Base-by-base conservation (phyloP, 176 grass and related monocot genomes). In the Ensete glaucum region DNA sequence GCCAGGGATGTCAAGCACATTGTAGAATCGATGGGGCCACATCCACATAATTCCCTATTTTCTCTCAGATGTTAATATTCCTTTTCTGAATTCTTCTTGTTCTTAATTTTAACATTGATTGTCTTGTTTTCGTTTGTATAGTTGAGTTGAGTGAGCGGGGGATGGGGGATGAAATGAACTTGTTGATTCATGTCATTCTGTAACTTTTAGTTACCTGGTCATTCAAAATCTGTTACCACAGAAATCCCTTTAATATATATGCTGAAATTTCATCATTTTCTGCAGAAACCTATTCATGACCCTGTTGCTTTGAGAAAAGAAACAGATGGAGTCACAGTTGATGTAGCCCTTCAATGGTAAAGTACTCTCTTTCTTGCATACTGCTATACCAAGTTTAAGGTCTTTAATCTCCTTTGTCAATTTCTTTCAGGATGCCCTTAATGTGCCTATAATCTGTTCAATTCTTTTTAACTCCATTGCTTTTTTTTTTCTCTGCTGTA, bases 271-370 rank as follows among this genome's bases (percentile, higher is more conserved):
- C 67, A 48, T 81, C 76, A 48, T 16, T 75, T 51, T 79, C 48
- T 82, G 76, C 76, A 98, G 95, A 93, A 83, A 78, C 80, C 88
- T 6, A 84, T 98, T 63, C 95, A 98, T 77, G 85, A 98, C 75
- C 86, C 86, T 52, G 85, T 98, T 76, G 81, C 82, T 23, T 98
- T 91, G 77, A 87, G 76, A 81, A 89, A 87, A 78, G 84, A 82
- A 76, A 77, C 81, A 78, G 90, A 85, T 87, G 95, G 90, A 76
- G 80, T 93, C 73, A 87, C 68, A 16, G 88, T 98, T 49, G 90
- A 98, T 77, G 88, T 91, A 67, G 92, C 95, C 29, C 88, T 98
- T 84, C 95, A 98, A 78, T 98, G 95, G 95, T 98, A 98, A 84
- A 74, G 23, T 54, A 73, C 77, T 9, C 73, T 82, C 77, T 53